Base-by-base conservation (phyloP, 2,329 filamentous ascomycete species). In the Bipolaris cookei region DNA sequence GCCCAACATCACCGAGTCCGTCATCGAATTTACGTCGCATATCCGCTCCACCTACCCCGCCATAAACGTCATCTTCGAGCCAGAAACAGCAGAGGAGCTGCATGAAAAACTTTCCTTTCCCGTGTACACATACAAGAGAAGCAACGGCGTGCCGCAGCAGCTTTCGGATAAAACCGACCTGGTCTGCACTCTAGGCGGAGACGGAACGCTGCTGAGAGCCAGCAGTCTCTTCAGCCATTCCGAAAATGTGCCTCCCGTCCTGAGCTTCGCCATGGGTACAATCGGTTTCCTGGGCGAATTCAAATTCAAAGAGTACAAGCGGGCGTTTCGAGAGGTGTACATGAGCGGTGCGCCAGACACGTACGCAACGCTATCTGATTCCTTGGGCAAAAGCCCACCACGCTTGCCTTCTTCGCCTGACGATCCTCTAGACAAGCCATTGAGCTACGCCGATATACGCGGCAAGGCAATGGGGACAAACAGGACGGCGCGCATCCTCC, bases 221-320 rank as follows among this genome's bases (percentile, higher is more conserved):
- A 90, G 91, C 2, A 93, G 90, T 51, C 83, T 97, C 4, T 98
- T 96, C 78, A 92, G 92, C 57, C 89, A 91, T 35, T 88, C 90
- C 42, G 82, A 85, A 2, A 87, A 87, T 41, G 94, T 99, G 0
- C 95, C 95, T 0, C 95, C 95, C 0, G 90, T 99, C 32, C 81
- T 99, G 6, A 92, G 91, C 1, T 99, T 99, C 73, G 96, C 92
- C 73, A 97, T 99, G 91, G 95, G 95, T 5, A 96, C 94, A 0
- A 81, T 99, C 0, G 95, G 95, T 0, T 99, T 99, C 66, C 80
- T 99, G 6, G 93, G 94, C 14, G 94, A 98, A 77, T 99, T 94
- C 93, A 96, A 95, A 69, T 98, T 98, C 73, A 83, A 83, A 6
- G 93, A 98, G 69, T 91, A 96, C 79, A 97, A 97, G 78, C 85